Conservation (phyloP, 345 rosid species). For the Citrus inodora region DNA sequence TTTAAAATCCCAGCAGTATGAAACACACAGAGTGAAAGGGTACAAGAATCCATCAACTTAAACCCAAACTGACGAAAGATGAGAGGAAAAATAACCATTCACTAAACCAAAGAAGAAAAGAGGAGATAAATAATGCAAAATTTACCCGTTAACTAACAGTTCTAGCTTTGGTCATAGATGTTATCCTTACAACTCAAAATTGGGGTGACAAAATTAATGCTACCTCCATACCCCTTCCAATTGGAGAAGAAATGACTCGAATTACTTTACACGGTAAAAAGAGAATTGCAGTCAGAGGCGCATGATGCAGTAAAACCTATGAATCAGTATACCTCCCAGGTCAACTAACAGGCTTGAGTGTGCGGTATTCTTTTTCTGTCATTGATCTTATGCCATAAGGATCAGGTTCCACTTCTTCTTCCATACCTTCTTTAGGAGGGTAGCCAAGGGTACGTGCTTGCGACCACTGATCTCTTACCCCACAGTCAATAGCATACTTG, state of each 20-base stretch:
- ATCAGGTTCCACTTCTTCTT: constrained; percentile 54
- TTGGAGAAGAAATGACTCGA: not conserved
- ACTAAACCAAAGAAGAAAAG: not conserved
- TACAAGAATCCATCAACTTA: not conserved
- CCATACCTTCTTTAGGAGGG: constrained; percentile 66
- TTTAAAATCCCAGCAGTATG: not conserved
- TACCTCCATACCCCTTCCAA: not conserved
- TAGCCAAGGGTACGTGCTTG: constrained; percentile 57
- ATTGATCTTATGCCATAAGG: constrained; percentile 53
- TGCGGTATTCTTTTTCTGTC: constrained; percentile 57
- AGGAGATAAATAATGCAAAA: not conserved
- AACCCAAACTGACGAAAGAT: not conserved
- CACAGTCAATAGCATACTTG: constrained; percentile 77
- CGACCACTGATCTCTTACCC: constrained; percentile 81
- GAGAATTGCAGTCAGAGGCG: constrained; percentile 3
- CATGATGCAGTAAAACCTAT: not conserved
- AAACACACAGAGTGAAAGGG: not conserved
- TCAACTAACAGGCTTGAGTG: constrained; percentile 35
- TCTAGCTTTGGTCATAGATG: not conserved
- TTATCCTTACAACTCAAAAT: constrained; percentile 17
- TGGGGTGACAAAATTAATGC: constrained; percentile 5
- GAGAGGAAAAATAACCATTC: not conserved
- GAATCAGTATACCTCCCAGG: constrained; percentile 1
- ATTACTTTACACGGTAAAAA: constrained; percentile 19
- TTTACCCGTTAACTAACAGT: not conserved